Conservation (phyloP, 2,329 filamentous ascomycete genomes). For the Aspergillus nomiae region DNA sequence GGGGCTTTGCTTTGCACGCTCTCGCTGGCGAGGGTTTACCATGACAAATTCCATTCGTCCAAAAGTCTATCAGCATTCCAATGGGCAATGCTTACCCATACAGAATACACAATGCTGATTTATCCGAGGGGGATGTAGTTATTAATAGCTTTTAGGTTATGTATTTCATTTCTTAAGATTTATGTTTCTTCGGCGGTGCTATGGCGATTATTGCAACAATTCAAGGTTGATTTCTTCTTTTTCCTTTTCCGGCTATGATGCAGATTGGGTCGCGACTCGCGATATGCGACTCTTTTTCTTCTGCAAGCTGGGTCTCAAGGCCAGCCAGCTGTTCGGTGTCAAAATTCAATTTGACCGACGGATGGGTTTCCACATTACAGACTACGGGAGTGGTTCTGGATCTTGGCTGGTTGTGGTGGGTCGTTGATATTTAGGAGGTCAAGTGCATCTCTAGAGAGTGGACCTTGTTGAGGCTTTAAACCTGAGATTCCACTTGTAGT, state of each 20-base stretch:
- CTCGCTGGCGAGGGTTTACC: not conserved
- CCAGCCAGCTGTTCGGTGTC: not conserved
- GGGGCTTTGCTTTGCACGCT: constrained; percentile 1
- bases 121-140: not conserved
- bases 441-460: constrained; percentile 1
- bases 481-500: not conserved
- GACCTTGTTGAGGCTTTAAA: constrained; percentile 1
- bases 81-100: not conserved
- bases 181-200: not conserved
- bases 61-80: not conserved
- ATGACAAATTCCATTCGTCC: constrained; percentile 9
- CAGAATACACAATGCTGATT: not conserved
- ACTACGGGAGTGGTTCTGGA: not conserved
- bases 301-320: not conserved
- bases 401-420: constrained; percentile 1
- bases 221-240: not conserved
- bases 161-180: not conserved
- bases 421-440: not conserved
- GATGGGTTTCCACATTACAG: not conserved
- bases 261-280: not conserved
- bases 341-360: not conserved
- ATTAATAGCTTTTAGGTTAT: constrained; percentile 4
- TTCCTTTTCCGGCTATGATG: not conserved
- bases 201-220: not conserved
- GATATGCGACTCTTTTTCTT: not conserved